Conservation (phyloP, 2,329 filamentous ascomycete genomes). For the Penicillium sp. region DNA sequence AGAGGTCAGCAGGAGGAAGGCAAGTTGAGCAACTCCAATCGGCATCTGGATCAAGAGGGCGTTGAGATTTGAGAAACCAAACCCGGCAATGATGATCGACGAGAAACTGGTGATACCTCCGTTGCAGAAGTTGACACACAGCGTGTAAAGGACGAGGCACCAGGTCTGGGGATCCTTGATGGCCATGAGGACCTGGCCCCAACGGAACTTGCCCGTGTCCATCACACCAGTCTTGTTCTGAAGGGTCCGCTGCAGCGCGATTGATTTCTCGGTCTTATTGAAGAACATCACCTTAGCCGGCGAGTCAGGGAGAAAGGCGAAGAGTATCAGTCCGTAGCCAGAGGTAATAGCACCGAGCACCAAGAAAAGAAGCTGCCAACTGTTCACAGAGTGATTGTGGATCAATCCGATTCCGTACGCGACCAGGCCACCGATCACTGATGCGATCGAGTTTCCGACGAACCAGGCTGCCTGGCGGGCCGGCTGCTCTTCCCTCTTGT, state of each 20-base stretch:
- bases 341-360: constrained; percentile 33
- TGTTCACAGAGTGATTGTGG: constrained; percentile 17
- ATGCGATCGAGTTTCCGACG: constrained; percentile 37
- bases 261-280: constrained; percentile 42
- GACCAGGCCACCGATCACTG: constrained; percentile 33
- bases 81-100: constrained; percentile 40
- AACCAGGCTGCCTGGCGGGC: constrained; percentile 39
- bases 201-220: constrained; percentile 50
- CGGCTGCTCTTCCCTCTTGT: constrained; percentile 37
- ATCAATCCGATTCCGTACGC: constrained; percentile 33
- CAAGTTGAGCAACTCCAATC: constrained; percentile 34
- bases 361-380: constrained; percentile 38
- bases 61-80: constrained; percentile 41
- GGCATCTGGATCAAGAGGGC: constrained; percentile 43
- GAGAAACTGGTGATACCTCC: constrained; percentile 40
- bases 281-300: constrained; percentile 37
- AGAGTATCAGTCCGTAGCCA: constrained; percentile 24
- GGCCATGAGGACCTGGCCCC: constrained; percentile 43
- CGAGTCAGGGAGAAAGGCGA: constrained; percentile 22
- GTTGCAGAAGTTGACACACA: constrained; percentile 38
- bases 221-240: constrained; percentile 57
- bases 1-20: constrained; percentile 36
- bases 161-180: constrained; percentile 37
- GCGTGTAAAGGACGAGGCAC: constrained; percentile 35
- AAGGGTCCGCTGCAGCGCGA: constrained; percentile 56